A percentile compares a stretch with the other conserved stretches of the same genome.
Conservation (phyloP, 331 rosid species). For the Quercus phellos region DNA sequence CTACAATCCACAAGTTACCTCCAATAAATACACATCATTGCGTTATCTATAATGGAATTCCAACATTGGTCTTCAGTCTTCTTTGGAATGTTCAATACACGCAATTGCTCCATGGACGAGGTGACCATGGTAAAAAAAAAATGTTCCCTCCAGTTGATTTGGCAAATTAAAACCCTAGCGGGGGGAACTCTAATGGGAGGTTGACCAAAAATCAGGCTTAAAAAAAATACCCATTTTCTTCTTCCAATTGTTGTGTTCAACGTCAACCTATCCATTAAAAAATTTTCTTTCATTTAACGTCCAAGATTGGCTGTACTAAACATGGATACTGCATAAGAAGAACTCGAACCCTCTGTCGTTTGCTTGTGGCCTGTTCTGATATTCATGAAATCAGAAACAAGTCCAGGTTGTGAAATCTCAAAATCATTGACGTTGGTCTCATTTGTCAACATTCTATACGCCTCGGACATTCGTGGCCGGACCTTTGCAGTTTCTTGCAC, state of each 20-base stretch:
- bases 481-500: slow-evolving; percentile 43
- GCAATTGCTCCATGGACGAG: too few relatives aligned
- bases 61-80: too few relatives aligned
- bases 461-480: slow-evolving; percentile 42
- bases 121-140: too few relatives aligned
- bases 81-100: too few relatives aligned
- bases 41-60: too few relatives aligned
- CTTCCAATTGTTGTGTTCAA: neutral
- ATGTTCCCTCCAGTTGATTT: too few relatives aligned
- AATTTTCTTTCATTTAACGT: slow-evolving; percentile 15
- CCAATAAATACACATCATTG: too few relatives aligned
- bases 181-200: too few relatives aligned
- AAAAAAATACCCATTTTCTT: neutral
- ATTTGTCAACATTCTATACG: slow-evolving; percentile 32
- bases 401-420: slow-evolving; percentile 39
- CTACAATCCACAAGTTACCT: too few relatives aligned
- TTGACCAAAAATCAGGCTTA: neutral
- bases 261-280: neutral
- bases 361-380: slow-evolving; percentile 30
- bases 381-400: slow-evolving; percentile 45
- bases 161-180: too few relatives aligned
- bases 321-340: slow-evolving; percentile 23
- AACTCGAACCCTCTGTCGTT: slow-evolving; percentile 10
- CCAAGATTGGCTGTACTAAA: slow-evolving; percentile 31
- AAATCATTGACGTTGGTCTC: slow-evolving; percentile 19